Conservation (phyloP, 345 rosid species). For the Mercurialis annua region DNA sequence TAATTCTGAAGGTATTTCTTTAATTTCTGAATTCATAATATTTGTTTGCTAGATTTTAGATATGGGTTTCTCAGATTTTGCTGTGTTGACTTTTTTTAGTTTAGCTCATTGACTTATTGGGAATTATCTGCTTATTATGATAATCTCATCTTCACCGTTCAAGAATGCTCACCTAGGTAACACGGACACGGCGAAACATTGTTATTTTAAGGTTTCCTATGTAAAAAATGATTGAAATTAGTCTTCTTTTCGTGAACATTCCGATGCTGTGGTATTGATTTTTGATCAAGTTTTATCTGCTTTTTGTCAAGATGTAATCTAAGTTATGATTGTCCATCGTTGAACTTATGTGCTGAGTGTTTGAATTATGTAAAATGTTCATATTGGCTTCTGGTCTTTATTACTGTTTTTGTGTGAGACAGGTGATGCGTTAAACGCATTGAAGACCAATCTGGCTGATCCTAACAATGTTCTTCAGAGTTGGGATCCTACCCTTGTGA, state of each 20-base stretch:
- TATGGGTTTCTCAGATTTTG: conserved; percentile 11
- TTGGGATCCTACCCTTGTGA: conserved; percentile 77
- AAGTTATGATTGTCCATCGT: background rate
- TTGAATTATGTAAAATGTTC: background rate
- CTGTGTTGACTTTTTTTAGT: conserved; percentile 3
- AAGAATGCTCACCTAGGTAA: too few relatives aligned
- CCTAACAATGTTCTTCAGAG: conserved; percentile 72
- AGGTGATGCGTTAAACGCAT: conserved; percentile 86
- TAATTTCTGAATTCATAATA: background rate
- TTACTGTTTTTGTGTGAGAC: conserved; percentile 15
- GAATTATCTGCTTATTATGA: background rate
- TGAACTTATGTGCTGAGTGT: background rate
- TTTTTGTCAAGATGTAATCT: background rate
- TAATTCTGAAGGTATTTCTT: conserved; percentile 65
- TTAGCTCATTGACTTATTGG: background rate
- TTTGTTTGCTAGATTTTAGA: background rate
- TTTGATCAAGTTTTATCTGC: background rate
- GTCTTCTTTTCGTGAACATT: background rate
- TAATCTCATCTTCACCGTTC: background rate
- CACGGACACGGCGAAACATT: too few relatives aligned
- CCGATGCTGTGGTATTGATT: background rate
- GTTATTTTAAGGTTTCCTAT: too few relatives aligned
- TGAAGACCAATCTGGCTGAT: conserved; percentile 60
- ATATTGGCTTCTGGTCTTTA: background rate
- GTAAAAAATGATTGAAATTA: background rate